These are phyloP conservation scores for Breviolum minutum DNA, from an alignment of 73 alveolate species.

Conservation along the genomic window DNA sequence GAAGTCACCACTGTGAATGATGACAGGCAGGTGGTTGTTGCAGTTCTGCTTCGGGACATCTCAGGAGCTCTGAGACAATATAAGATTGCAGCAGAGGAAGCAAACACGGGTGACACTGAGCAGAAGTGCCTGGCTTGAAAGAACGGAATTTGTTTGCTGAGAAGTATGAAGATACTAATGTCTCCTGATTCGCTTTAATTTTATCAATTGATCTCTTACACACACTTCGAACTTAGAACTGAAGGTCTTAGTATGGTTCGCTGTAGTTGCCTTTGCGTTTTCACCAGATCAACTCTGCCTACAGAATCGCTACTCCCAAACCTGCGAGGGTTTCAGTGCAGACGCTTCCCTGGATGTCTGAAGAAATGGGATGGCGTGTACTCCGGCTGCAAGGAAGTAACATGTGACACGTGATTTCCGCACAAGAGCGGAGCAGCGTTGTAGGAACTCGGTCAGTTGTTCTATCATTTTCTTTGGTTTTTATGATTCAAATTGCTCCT, in stretches of 20 bases:
- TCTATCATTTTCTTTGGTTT: neutral
- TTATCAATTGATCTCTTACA: too few species aligned
- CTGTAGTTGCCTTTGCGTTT: neutral
- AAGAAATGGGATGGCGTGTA: conserved; percentile 93
- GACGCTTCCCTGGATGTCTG: conserved; percentile 77
- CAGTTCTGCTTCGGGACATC: neutral
- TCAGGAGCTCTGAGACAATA: conserved; percentile 16
- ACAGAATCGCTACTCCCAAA: neutral
- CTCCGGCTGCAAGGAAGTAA: neutral
- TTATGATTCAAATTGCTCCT: neutral
- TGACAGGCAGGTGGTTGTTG: neutral
- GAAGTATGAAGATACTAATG: too few species aligned
- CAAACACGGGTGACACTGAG: neutral
- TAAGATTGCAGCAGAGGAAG: conserved; percentile 24
- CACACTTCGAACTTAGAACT: too few species aligned
- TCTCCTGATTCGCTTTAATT: too few species aligned
- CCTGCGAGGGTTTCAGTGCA: conserved; percentile 63
- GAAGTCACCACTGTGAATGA: neutral
- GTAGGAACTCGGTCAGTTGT: too few species aligned
- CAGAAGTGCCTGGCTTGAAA: too few species aligned
- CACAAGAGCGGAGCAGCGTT: too few species aligned
- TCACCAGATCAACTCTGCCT: neutral
- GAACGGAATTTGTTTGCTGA: too few species aligned
- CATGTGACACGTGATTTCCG: too few species aligned
- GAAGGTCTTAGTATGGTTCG: neutral